Percentiles rank a stretch among this genome's conserved stretches.
Conservation (phyloP, 2,329 filamentous ascomycete genomes). For the Hypoxylon sp. region DNA sequence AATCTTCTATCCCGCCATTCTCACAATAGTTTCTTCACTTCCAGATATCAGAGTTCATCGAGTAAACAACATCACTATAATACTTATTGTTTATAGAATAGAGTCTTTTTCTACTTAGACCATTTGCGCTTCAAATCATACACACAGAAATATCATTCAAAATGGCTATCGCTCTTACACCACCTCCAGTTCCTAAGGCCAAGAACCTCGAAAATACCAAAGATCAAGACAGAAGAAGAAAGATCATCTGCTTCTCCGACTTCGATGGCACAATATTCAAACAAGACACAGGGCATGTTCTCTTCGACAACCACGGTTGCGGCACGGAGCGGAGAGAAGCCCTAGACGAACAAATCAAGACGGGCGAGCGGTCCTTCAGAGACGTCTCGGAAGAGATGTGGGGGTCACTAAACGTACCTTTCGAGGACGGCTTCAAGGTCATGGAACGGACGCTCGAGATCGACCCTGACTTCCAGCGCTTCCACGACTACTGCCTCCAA, state of each 20-base stretch:
- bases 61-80: conserved; percentile 4
- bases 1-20: conserved; percentile 20
- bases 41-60: conserved; percentile 13
- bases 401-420: conserved; percentile 75
- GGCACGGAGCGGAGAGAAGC: conserved; percentile 68
- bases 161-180: conserved; percentile 59
- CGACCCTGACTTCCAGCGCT: conserved; percentile 73
- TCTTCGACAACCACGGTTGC: conserved; percentile 76
- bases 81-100: conserved; percentile 9
- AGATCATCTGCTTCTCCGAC: conserved; percentile 75
- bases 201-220: conserved; percentile 52
- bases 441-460: conserved; percentile 74
- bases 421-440: conserved; percentile 76
- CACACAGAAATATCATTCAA: conserved; percentile 43
- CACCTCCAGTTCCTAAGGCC: conserved; percentile 50
- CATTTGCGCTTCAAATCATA: conserved; percentile 1
- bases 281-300: conserved; percentile 78
- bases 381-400: conserved; percentile 82
- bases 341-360: conserved; percentile 75
- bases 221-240: conserved; percentile 60
- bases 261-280: conserved; percentile 82
- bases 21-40: conserved; percentile 20
- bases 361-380: conserved; percentile 75
- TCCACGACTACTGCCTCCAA: conserved; percentile 74
- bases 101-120: conserved; percentile 15